These are phyloP conservation scores for Aureobasidium sp. DNA, from an alignment of 2,329 filamentous ascomycete genomes.

Conservation along the genomic window DNA sequence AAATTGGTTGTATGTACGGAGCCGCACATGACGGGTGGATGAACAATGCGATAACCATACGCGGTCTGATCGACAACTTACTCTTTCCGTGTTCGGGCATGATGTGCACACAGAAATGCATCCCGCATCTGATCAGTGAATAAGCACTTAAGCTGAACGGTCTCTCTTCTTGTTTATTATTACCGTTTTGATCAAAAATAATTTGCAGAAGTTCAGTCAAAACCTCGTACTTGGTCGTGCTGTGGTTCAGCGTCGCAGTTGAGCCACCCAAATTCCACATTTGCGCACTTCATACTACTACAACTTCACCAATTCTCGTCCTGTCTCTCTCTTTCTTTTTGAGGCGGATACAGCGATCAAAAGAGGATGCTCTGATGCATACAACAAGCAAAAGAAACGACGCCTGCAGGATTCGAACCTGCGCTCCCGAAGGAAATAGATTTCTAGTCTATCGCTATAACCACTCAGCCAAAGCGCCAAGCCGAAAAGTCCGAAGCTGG, in stretches of 20 bases:
- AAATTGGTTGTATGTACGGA: neutral
- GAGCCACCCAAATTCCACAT: neutral
- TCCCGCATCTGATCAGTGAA: neutral
- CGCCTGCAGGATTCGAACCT: constrained; percentile 9
- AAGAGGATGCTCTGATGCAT: neutral
- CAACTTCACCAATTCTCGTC: neutral
- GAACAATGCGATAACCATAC: neutral
- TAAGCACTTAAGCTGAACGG: neutral
- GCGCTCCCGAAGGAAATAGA: constrained; percentile 11
- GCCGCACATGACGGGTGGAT: neutral
- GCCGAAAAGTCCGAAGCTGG: no score
- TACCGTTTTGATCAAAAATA: neutral
- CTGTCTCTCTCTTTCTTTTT: neutral
- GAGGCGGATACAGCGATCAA: neutral
- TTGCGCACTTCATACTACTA: neutral
- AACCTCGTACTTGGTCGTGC: neutral
- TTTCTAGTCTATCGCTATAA: constrained; percentile 14
- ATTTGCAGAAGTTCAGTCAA: neutral
- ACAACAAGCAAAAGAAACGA: neutral
- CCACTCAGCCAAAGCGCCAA: constrained; percentile 12
- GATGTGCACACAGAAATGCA: neutral
- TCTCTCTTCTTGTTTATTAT: neutral
- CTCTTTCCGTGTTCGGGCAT: neutral
- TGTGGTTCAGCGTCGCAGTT: neutral
- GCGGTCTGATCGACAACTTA: neutral